These are phyloP conservation scores for Escovopsis sp. DNA, from an alignment of 2,329 filamentous ascomycete genomes.

Conservation along the genomic window DNA sequence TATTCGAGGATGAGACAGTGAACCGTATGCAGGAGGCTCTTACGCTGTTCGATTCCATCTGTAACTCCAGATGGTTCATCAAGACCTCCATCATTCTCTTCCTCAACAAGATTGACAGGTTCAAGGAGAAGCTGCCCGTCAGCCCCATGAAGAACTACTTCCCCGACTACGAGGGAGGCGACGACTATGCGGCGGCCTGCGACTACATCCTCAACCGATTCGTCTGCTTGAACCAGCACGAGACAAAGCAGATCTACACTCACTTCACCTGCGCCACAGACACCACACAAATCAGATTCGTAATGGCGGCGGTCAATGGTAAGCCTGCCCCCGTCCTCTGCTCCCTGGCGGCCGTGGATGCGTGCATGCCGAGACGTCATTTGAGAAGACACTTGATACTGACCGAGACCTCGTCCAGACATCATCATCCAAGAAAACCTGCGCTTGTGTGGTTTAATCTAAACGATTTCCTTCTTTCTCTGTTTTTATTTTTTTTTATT, in stretches of 20 bases:
- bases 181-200: slow-evolving; percentile 90
- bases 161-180: slow-evolving; percentile 84
- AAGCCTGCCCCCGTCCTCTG: slow-evolving; percentile 20
- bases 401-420: slow-evolving; percentile 42
- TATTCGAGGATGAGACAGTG: slow-evolving; percentile 93
- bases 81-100: slow-evolving; percentile 82
- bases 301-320: slow-evolving; percentile 99
- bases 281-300: slow-evolving; percentile 97
- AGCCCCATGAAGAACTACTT: slow-evolving; percentile 84
- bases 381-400: slow-evolving; percentile 15
- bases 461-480: slow-evolving; percentile 30
- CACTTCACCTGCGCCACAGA: slow-evolving; percentile 99
- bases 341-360: no score
- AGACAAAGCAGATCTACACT: slow-evolving; percentile 99
- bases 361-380: background rate
- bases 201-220: slow-evolving; percentile 99
- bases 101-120: slow-evolving; percentile 81
- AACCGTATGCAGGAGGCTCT: slow-evolving; percentile 87
- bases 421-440: slow-evolving; percentile 99
- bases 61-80: slow-evolving; percentile 82
- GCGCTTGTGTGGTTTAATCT: slow-evolving; percentile 91
- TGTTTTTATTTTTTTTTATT: slow-evolving; percentile 8
- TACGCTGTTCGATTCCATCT: slow-evolving; percentile 76
- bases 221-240: slow-evolving; percentile 95
- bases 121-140: slow-evolving; percentile 71